A percentile compares a stretch with the other conserved stretches of the same genome.
These are phyloP conservation scores for Tolypocladium capitatum DNA, from an alignment of 2,329 filamentous ascomycete genomes.

Conservation along the genomic window DNA sequence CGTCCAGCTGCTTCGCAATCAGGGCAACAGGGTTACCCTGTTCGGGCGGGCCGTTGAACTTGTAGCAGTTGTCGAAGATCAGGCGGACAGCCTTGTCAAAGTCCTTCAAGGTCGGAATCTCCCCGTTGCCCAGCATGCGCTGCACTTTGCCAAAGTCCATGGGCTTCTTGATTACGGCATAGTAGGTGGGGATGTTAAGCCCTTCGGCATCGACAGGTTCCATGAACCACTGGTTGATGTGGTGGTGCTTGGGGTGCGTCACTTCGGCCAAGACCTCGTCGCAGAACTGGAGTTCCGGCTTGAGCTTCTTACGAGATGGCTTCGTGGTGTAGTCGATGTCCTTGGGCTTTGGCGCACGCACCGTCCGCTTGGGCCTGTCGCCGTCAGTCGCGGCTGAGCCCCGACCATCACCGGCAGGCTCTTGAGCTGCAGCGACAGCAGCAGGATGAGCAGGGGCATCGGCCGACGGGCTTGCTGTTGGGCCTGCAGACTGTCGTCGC, in stretches of 20 bases:
- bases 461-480: constrained; percentile 15
- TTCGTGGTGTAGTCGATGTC: constrained; percentile 78
- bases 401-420: constrained; percentile 28
- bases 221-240: constrained; percentile 61
- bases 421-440: constrained; percentile 6
- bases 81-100: constrained; percentile 72
- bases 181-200: constrained; percentile 84
- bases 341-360: constrained; percentile 79
- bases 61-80: constrained; percentile 81
- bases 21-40: constrained; percentile 57
- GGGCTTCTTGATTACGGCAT: constrained; percentile 86
- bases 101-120: constrained; percentile 72
- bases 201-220: constrained; percentile 85
- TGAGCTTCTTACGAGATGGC: constrained; percentile 71
- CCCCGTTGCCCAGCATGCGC: constrained; percentile 60
- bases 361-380: constrained; percentile 78
- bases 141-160: constrained; percentile 87
- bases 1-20: constrained; percentile 59
- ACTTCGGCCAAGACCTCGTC: constrained; percentile 70
- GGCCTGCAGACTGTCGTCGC: constrained; percentile 17
- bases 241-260: constrained; percentile 56
- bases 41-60: constrained; percentile 57
- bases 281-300: constrained; percentile 81
- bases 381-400: constrained; percentile 67
- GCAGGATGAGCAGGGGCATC: constrained; percentile 10